phyloP scores from a whole-genome alignment of 2,329 filamentous ascomycete genomes.

The Trichophyton schoenleinii region DNA sequence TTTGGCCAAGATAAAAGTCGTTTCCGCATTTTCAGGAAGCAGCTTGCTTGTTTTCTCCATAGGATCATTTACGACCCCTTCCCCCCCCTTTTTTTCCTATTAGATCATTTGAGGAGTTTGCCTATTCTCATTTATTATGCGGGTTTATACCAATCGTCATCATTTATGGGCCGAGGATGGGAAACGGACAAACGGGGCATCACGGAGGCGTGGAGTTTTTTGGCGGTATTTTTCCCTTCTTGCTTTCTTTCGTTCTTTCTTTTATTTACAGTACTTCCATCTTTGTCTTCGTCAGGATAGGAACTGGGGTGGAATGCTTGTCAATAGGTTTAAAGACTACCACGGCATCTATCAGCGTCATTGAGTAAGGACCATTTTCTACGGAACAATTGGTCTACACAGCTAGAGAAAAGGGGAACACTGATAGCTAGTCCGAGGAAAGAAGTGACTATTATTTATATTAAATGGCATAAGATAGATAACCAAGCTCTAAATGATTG shows the following conservation, averaged over 20 bases:
- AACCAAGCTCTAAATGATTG: not conserved
- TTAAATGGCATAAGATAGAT: not conserved
- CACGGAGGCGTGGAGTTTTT: not conserved
- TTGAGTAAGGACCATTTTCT: not conserved
- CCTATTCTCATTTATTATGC: constrained; percentile 1
- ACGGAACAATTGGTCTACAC: too few species aligned
- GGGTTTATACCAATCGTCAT: not conserved
- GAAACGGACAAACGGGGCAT: constrained; percentile 1
- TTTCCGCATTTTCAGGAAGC: not conserved
- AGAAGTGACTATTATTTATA: not conserved
- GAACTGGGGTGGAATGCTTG: not conserved
- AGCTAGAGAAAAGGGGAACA: too few species aligned
- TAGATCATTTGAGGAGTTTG: not conserved
- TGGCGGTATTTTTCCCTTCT: not conserved
- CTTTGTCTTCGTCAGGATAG: not conserved
- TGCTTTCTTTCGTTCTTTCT: not conserved
- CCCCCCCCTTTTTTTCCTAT: too few species aligned
- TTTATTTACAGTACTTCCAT: not conserved
- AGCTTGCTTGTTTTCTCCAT: not conserved
- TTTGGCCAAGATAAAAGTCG: not conserved
- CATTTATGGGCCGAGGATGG: not conserved
- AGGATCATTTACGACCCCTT: not conserved
- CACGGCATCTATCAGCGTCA: not conserved
- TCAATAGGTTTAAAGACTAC: not conserved
- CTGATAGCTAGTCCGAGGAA: not conserved